Evolutionary conservation across 805 yeast genomes (phyloP), one percentile per base, ranked within the genome.

Genomic region (Candida loeiensis): DNA sequence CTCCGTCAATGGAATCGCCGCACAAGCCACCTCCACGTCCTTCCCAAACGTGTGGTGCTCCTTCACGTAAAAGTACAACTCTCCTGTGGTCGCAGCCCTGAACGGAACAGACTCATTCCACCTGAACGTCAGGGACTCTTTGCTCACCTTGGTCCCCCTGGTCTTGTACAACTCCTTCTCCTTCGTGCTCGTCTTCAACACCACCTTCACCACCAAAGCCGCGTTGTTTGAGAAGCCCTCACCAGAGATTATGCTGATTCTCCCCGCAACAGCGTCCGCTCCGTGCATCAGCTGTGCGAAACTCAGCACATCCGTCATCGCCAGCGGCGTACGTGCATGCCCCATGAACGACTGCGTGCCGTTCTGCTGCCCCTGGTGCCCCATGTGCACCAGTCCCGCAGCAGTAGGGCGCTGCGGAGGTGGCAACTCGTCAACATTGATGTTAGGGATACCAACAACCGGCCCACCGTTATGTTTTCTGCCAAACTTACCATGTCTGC

Each of bases 1-100:
- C 13, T 81, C 81, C 29, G 63, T 53, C 46, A 85, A 63, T 9
- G 64, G 60, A 21, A 87, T 51, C 27, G 76, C 67, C 6, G 79
- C 79, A 34, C 69, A 69, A 9, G 84, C 95, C 29, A 88, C 40
- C 41, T 77, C 85, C 19, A 68, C 65, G 49, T 77, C 82, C 54
- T 82, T 80, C 27, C 95, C 89, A 50, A 90, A 73, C 2, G 79
- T 74, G 56, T 85, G 93, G 53, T 77, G 84, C 24, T 80, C 78
- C 30, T 77, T 69, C 19, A 86, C 76, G 29, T 71, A 69, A 53
- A 91, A 76, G 2, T 77, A 64, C 30, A 90, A 53, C 40, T 67
- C 72, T 3, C 82, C 80, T 8, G 76, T 82, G 4, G 80, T 61
- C 4, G 82, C 69, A 4, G 91, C 81, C 53, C 76, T 79, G 66